phyloP scores from a whole-genome alignment of 805 yeast genomes.

The Komagataella mondaviorum region DNA sequence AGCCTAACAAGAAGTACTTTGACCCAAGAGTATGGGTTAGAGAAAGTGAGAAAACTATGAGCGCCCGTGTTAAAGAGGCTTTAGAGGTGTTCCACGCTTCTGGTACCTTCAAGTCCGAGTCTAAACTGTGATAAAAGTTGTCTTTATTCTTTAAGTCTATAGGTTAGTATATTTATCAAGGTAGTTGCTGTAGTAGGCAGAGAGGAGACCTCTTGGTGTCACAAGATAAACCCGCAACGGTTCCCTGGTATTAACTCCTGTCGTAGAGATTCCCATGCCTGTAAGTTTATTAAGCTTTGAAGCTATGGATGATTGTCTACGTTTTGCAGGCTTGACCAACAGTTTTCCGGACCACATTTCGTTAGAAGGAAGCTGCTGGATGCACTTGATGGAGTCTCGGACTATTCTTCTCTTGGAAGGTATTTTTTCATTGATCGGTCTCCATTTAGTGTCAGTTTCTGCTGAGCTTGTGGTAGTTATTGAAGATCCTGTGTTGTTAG shows the following conservation, averaged over 20 bases:
- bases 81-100: conserved; percentile 77
- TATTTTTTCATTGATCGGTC: conserved; percentile 3
- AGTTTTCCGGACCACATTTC: conserved; percentile 21
- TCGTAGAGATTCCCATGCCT: not conserved
- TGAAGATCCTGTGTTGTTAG: not conserved
- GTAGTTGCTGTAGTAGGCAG: not conserved
- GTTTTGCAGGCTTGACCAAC: conserved; percentile 10
- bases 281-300: not conserved
- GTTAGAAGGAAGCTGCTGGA: conserved; percentile 16
- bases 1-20: conserved; percentile 99
- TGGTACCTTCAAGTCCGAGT: conserved; percentile 27
- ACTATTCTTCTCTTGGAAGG: conserved; percentile 14
- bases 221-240: not conserved
- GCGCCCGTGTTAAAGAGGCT: conserved; percentile 72
- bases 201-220: not conserved
- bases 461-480: not conserved
- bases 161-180: not conserved
- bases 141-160: not conserved
- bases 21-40: conserved; percentile 99
- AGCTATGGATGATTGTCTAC: not conserved
- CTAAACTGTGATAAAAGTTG: not conserved
- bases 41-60: conserved; percentile 99
- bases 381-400: conserved; percentile 20
- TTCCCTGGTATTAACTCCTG: not conserved
- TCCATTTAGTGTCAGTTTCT: conserved; percentile 5